Evolutionary conservation across 108 stramenopile species (phyloP).

Genomic region (Pseudonitzschia multistriata): DNA sequence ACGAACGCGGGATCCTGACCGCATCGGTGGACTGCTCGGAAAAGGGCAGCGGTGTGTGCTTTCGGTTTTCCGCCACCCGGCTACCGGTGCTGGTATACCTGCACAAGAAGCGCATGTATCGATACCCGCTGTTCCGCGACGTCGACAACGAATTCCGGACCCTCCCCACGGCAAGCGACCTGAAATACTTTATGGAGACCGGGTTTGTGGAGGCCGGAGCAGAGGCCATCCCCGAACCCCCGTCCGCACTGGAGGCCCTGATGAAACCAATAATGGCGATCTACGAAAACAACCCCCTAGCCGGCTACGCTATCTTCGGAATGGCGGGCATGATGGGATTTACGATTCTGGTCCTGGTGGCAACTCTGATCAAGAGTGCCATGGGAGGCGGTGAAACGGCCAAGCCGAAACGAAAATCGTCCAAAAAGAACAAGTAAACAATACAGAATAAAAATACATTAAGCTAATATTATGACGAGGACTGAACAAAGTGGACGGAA

Average conservation of each 20-base stretch:
- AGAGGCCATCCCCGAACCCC: constrained; percentile 24
- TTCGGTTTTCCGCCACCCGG: constrained; percentile 45
- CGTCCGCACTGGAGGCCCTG: constrained; percentile 15
- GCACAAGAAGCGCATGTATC: constrained; percentile 53
- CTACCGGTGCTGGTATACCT: constrained; percentile 57
- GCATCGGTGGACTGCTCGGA: constrained; percentile 55
- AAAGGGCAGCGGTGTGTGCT: constrained; percentile 25
- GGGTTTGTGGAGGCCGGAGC: neutral
- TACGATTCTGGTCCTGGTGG: constrained; percentile 22
- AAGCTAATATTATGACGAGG: too few relatives aligned
- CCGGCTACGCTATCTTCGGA: constrained; percentile 12
- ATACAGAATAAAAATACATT: too few relatives aligned
- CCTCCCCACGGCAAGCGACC: constrained; percentile 1
- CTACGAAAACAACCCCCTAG: constrained; percentile 5
- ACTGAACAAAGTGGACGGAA: too few relatives aligned
- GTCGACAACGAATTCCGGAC: neutral
- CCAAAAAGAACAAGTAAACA: constrained; percentile 19
- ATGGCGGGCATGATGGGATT: constrained; percentile 20
- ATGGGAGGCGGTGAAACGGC: neutral
- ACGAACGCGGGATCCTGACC: constrained; percentile 43
- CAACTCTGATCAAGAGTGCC: constrained; percentile 1
- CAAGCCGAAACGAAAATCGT: constrained; percentile 9
- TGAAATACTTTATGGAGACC: constrained; percentile 34
- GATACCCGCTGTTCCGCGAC: constrained; percentile 28
- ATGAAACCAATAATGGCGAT: constrained; percentile 12